A percentile compares a stretch with the other conserved stretches of the same genome.
Conservation (phyloP, 768 basidiomycete genomes). For the Tricholoma terreum region DNA sequence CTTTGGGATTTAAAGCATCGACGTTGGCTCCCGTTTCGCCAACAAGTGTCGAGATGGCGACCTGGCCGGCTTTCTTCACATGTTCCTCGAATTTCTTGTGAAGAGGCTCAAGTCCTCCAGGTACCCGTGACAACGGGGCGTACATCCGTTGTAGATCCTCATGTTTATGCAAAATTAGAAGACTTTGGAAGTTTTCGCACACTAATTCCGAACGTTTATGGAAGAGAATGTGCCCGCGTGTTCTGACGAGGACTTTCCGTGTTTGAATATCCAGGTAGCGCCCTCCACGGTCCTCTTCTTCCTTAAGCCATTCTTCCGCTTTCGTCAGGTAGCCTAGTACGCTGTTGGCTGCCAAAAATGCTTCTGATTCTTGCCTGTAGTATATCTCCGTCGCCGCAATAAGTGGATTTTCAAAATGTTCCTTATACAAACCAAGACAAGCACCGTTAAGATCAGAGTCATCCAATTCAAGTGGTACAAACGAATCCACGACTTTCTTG, state of each 20-base stretch:
- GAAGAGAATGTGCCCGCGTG: constrained; percentile 92
- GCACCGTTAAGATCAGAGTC: constrained; percentile 89
- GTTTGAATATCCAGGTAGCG: constrained; percentile 89
- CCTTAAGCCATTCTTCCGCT: constrained; percentile 86
- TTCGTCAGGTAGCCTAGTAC: constrained; percentile 95
- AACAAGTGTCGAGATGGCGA: constrained; percentile 74
- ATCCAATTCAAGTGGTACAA: constrained; percentile 92
- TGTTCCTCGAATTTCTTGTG: constrained; percentile 93
- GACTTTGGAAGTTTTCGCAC: constrained; percentile 89
- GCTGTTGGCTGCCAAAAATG: constrained; percentile 83
- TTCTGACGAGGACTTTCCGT: constrained; percentile 71
- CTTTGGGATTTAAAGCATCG: constrained; percentile 81
- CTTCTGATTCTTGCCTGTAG: constrained; percentile 89
- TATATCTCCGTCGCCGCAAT: constrained; percentile 85
- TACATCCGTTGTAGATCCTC: constrained; percentile 97
- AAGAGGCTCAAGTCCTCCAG: constrained; percentile 85
- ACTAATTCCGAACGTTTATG: constrained; percentile 79
- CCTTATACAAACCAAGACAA: constrained; percentile 90
- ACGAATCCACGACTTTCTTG: constrained; percentile 93
- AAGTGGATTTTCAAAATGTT: constrained; percentile 89
- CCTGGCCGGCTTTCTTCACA: constrained; percentile 86
- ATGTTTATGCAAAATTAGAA: constrained; percentile 91
- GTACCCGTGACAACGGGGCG: constrained; percentile 83
- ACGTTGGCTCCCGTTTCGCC: constrained; percentile 51
- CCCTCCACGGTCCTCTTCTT: constrained; percentile 95